Evolutionary conservation across 345 rosid species (phyloP), one percentile per base, ranked within the genome.

Genomic region (Laguncularia racemosa): DNA sequence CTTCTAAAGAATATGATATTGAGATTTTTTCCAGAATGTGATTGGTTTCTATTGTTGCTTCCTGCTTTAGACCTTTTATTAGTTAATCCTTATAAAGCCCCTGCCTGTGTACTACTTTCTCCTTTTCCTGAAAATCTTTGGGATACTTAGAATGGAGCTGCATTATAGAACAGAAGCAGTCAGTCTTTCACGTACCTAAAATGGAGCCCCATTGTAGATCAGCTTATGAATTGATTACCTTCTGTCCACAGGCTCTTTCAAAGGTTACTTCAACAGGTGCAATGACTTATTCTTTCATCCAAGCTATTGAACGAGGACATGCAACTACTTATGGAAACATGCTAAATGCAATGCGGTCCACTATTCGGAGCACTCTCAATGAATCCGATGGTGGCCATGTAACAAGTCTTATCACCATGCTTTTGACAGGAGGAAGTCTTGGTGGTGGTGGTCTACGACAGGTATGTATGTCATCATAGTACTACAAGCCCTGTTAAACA

Each of bases 261-360:
- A 81, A 62, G 60, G 69, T 78, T 56, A 73, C 89, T 18, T 86
- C 89, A 21, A 92, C 96, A 0, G 98, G 98, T 47, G 98, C 91
- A n/a, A 86, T 92, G 93, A 92, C 98, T 12, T 92, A 81, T 58
- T 69, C 96, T 49, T 88, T 92, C 78, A 84, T 91, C 64, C 91
- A 83, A 68, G 95, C 95, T 55, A 61, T 85, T 47, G 93, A 90
- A 69, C 80, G 78, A 4, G 95, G 91, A 26, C 82, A 78, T 49
- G 95, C 69, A 55, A 53, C 64, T 13, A 87, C 93, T 2, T 91
- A 87, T 10, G 96, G 97, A 45, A 71, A 55, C 67, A 75, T 91
- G 63, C 60, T 85, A 55, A 87, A 61, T 15, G 81, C 93, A 21
- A 91, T 91, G 93, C 79, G 93, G 47, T 72, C 85, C 52, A 90